These are phyloP conservation scores for Kluyveromyces sp. DNA, from an alignment of 1,139 yeast species.

Conservation along the genomic window DNA sequence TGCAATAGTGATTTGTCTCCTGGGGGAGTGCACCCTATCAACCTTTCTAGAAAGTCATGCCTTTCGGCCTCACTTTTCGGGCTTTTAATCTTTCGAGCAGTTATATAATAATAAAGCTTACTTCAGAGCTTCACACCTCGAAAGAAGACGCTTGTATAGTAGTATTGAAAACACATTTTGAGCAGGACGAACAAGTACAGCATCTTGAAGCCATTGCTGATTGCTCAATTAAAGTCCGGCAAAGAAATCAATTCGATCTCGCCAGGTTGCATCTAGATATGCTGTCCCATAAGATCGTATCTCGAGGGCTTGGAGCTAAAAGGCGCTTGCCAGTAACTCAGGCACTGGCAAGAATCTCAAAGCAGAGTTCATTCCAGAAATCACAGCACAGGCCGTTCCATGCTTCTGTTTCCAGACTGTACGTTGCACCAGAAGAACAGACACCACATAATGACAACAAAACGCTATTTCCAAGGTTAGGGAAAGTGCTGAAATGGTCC, in stretches of 20 bases:
- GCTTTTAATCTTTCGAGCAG: neutral
- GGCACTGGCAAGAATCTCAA: neutral
- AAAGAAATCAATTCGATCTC: no score
- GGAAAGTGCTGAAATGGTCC: slow-evolving; percentile 30
- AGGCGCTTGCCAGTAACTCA: neutral
- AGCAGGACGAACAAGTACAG: no score
- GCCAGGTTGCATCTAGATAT: neutral
- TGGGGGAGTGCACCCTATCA: neutral
- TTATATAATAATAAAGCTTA: neutral
- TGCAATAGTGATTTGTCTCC: neutral
- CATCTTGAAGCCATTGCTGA: no score
- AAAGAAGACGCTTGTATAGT: neutral
- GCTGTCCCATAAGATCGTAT: neutral
- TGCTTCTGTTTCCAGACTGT: neutral
- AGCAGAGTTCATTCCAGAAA: neutral
- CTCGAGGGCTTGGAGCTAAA: neutral
- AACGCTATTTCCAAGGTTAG: slow-evolving; percentile 15
- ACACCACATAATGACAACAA: neutral
- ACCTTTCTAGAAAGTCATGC: neutral
- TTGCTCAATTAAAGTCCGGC: no score
- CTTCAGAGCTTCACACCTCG: neutral
- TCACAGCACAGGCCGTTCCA: neutral
- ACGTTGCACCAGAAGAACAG: neutral
- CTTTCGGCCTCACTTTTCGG: neutral
- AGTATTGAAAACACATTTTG: neutral